These are phyloP conservation scores for Artemisia argyi DNA, from an alignment of 129 eudicot genomes.

Conservation along the genomic window DNA sequence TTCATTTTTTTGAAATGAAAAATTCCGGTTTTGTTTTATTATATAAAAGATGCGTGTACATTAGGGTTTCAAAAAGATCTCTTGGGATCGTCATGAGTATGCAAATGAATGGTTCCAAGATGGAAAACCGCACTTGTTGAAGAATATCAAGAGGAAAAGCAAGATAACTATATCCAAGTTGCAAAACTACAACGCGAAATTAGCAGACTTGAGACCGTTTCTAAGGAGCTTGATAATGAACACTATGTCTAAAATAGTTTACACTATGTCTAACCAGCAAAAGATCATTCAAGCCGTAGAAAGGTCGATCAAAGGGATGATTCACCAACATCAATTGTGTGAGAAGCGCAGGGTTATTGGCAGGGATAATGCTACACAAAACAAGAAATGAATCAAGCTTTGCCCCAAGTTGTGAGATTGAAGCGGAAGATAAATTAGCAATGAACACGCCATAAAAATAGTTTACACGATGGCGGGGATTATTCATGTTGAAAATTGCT, in stretches of 20 bases:
- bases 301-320: background rate
- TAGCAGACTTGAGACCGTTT: background rate
- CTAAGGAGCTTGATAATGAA: constrained; percentile 15
- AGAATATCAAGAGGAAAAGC: constrained; percentile 19
- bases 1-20: too few species aligned
- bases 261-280: constrained; percentile 5
- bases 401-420: background rate
- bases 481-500: too few species aligned
- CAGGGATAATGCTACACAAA: background rate
- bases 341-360: background rate
- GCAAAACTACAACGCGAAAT: background rate
- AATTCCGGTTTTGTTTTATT: too few species aligned
- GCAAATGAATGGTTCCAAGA: constrained; percentile 29
- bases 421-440: background rate
- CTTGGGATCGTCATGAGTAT: constrained; percentile 22
- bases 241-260: too few species aligned
- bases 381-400: background rate
- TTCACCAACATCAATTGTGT: background rate
- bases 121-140: constrained; percentile 19
- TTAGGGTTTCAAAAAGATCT: constrained; percentile 30
- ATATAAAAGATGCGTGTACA: too few species aligned
- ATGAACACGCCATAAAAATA: background rate
- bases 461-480: too few species aligned
- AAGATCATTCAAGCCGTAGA: constrained; percentile 9
- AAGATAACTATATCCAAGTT: background rate